Evolutionary conservation across 2,329 filamentous ascomycete species (phyloP).

Genomic region (Fusarium sp.): DNA sequence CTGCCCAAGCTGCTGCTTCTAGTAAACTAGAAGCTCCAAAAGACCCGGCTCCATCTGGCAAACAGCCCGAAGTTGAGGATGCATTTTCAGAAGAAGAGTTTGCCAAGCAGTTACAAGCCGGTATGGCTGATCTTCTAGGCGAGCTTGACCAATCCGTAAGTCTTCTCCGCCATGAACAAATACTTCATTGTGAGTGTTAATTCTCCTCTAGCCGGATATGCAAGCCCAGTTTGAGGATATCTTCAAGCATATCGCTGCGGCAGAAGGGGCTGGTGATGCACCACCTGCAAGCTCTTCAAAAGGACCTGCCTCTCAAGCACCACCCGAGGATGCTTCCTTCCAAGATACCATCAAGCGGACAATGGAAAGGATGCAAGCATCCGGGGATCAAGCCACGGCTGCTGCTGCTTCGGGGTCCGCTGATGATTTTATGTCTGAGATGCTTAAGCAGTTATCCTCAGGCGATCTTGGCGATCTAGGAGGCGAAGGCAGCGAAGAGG

Average conservation of each 20-base stretch:
- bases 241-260: conserved; percentile 76
- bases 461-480: conserved; percentile 69
- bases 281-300: conserved; percentile 42
- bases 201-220: conserved; percentile 70
- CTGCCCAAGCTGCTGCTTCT: conserved; percentile 47
- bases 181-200: not conserved
- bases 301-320: conserved; percentile 52
- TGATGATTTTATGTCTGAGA: conserved; percentile 89
- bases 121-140: conserved; percentile 86
- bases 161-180: not conserved
- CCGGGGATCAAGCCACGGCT: conserved; percentile 85
- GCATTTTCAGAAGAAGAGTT: conserved; percentile 79
- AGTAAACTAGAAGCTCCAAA: conserved; percentile 51
- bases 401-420: conserved; percentile 75
- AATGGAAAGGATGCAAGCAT: conserved; percentile 95
- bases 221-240: conserved; percentile 82
- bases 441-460: conserved; percentile 82
- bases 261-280: conserved; percentile 53
- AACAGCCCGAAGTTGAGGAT: conserved; percentile 51
- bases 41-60: conserved; percentile 48
- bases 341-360: conserved; percentile 93
- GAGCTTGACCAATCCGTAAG: conserved; percentile 73
- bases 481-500: conserved; percentile 76
- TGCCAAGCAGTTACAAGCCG: conserved; percentile 85
- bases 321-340: conserved; percentile 74